phyloP scores from a whole-genome alignment of 192 early-diverging fungal genomes.

The Coemansia sp. region DNA sequence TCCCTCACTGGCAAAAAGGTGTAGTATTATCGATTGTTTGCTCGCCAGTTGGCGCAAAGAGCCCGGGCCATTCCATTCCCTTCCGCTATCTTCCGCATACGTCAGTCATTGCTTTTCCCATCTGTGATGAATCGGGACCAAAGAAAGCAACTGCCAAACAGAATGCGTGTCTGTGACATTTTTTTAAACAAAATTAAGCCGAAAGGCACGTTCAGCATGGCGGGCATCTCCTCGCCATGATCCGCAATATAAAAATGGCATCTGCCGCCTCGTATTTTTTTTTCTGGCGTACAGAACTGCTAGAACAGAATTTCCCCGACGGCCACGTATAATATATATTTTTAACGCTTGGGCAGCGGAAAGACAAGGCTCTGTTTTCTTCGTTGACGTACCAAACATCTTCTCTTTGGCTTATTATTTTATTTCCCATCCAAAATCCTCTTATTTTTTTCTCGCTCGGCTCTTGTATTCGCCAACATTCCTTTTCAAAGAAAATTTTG shows the following conservation, averaged over 20 bases:
- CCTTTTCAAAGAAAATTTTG: not conserved
- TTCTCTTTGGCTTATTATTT: not conserved
- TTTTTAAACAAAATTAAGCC: not conserved
- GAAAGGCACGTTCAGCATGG: not conserved
- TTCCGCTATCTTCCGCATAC: constrained; percentile 1
- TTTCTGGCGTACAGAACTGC: not conserved
- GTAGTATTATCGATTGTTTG: not conserved
- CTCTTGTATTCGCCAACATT: not conserved
- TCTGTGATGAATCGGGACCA: constrained; percentile 4
- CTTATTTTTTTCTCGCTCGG: not conserved
- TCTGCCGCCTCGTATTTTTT: not conserved
- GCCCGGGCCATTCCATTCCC: not conserved
- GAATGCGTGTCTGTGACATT: not conserved
- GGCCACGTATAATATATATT: not conserved
- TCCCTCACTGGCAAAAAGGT: not conserved
- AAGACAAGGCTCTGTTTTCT: not conserved
- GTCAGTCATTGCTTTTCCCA: not conserved
- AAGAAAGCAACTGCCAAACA: not conserved
- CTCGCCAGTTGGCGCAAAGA: not conserved
- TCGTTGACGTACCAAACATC: not conserved
- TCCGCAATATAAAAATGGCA: not conserved
- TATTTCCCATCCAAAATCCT: not conserved
- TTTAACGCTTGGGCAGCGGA: not conserved
- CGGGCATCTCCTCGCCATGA: not conserved
- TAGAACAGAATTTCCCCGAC: not conserved